A percentile compares a stretch with the other conserved stretches of the same genome.
Conservation (phyloP, 805 yeast species). For the Yarrowia yakushimensis region DNA sequence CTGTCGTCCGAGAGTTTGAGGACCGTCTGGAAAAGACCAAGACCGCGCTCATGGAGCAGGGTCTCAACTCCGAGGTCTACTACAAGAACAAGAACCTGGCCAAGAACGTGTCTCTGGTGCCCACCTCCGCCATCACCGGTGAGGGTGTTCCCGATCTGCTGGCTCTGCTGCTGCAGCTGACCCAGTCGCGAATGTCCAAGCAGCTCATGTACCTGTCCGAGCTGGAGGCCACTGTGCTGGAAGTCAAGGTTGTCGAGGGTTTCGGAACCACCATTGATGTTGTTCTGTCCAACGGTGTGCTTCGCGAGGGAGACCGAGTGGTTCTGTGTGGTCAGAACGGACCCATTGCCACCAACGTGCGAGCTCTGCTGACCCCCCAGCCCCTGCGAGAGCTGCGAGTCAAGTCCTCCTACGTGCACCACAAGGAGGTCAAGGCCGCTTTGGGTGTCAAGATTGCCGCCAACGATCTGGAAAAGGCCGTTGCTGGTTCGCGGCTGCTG, state of each 20-base stretch:
- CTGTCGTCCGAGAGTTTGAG: conserved; percentile 90
- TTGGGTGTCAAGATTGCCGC: conserved; percentile 98
- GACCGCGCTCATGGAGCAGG: conserved; percentile 93
- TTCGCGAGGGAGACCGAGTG: conserved; percentile 91
- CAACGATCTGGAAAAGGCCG: conserved; percentile 95
- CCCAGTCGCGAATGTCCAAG: conserved; percentile 98
- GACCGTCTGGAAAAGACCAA: conserved; percentile 81
- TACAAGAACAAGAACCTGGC: conserved; percentile 92
- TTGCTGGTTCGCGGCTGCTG: conserved; percentile 94
- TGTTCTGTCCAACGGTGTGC: conserved; percentile 90
- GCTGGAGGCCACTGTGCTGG: conserved; percentile 84
- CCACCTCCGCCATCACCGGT: conserved; percentile 98
- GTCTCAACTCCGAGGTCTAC: conserved; percentile 94
- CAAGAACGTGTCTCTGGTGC: conserved; percentile 91
- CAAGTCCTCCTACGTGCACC: conserved; percentile 94
- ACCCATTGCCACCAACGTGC: conserved; percentile 91
- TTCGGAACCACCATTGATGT: conserved; percentile 92
- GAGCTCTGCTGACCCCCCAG: conserved; percentile 96
- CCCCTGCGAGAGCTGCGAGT: conserved; percentile 94
- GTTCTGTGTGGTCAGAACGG: conserved; percentile 98
- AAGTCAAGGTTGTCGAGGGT: conserved; percentile 25
- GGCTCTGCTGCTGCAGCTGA: conserved; percentile 89
- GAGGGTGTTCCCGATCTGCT: conserved; percentile 99
- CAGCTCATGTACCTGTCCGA: conserved; percentile 93
- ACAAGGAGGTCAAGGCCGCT: conserved; percentile 98